Evolutionary conservation across 1,139 yeast species (phyloP), one percentile per base, ranked within the genome.

Genomic region (Suhomyces chickasaworum): DNA sequence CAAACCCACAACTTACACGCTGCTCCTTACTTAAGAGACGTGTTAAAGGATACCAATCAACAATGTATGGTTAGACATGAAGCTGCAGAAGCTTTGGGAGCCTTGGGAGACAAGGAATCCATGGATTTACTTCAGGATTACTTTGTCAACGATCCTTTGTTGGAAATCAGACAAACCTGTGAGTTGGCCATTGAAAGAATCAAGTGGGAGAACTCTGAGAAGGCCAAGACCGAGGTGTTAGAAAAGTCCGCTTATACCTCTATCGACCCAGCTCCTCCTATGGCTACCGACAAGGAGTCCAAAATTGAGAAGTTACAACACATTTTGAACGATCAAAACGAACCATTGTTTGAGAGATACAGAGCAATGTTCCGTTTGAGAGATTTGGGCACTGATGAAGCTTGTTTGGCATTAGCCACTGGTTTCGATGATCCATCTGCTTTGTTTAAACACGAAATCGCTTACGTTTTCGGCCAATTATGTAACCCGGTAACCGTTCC

Each of bases 71-170:
- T 95, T 31, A 86, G 99, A 67, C 99, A 95, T 66, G 99, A 95
- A 68, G 99, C 99, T 17, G 99, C 99, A 10, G 99, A 95, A 69
- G 99, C 98, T 27, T 77, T 95, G 47, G 99, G 99, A 49, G 99
- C 99, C 32, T 75, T 95, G 46, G 97, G 96, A 41, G 96, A 90
- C 65, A 69, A 71, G 41, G 85, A 81, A 4, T 87, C 96, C n/a
- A 68, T 93, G 49, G 79, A 72, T 0, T 67, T 90, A 44, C 78
- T 95, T 55, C 71, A 80, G 53, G 73, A 83, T 42, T 89, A 85
- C 66, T 75, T 67, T 56, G 67, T 72, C 52, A 79, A 84, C 44
- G 98, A 93, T 61, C 95, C 96, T 10, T 71, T 85, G 42, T 77
- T 88, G 57, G 97, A 91, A 58, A 91, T 95, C 53, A 83, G 96